These are phyloP conservation scores for Cryptosporidium ryanae DNA, from an alignment of 169 alveolate species.

Conservation along the genomic window DNA sequence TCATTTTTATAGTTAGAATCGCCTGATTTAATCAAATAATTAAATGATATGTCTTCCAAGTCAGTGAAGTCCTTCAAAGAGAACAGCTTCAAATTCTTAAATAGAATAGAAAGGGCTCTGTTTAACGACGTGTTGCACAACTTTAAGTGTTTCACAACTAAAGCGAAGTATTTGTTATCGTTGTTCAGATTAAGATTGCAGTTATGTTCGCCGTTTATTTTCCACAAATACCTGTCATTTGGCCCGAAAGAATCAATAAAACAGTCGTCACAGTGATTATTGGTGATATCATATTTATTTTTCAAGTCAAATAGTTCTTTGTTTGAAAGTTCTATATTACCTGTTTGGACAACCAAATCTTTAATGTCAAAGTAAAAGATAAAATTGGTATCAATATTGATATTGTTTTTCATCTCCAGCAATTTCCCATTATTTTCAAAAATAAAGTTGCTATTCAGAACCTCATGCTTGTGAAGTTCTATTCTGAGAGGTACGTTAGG, in stretches of 20 bases:
- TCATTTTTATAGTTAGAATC: not conserved
- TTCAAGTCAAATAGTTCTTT: constrained; percentile 15
- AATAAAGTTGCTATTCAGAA: constrained; percentile 24
- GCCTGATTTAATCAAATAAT: not conserved
- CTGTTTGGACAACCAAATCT: constrained; percentile 42
- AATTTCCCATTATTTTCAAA: constrained; percentile 7
- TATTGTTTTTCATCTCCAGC: not conserved
- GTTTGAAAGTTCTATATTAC: constrained; percentile 15
- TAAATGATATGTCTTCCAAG: constrained; percentile 42
- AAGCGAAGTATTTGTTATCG: not conserved
- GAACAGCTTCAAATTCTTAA: constrained; percentile 3
- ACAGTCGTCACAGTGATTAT: constrained; percentile 20
- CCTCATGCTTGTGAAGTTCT: constrained; percentile 25
- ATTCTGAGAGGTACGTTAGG: constrained; percentile 18
- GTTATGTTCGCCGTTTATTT: not conserved
- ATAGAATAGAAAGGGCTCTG: constrained; percentile 22
- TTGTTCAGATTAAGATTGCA: not conserved
- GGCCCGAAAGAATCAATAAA: constrained; percentile 61
- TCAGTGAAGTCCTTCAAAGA: constrained; percentile 12
- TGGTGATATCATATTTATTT: not conserved
- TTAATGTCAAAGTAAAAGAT: constrained; percentile 41
- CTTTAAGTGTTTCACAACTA: not conserved
- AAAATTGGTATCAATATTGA: not conserved
- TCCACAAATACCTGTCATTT: constrained; percentile 21
- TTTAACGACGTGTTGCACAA: constrained; percentile 45